Evolutionary conservation across 2,329 filamentous ascomycete genomes (phyloP), one percentile per base, ranked within the genome.

Genomic region (Alternaria dauci): DNA sequence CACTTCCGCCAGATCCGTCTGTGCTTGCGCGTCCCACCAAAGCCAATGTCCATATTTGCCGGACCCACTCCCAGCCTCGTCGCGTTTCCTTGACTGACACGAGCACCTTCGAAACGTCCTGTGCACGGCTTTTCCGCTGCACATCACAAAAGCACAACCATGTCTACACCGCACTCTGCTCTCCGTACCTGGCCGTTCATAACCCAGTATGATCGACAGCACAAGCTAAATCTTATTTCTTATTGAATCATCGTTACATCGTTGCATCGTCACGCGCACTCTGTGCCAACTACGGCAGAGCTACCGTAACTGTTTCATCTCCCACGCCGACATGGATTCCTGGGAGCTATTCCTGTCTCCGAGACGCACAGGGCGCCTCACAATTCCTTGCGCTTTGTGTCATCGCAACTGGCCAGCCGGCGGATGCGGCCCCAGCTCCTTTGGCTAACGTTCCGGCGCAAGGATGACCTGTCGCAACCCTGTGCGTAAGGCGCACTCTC

Each of bases 1-100:
- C 63, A 69, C 71, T 75, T 75, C 74, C 64, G 70, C 66, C 67
- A 74, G 72, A 77, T 76, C 74, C 65, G 75, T 76, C 76, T 68
- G 75, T 78, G 76, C 75, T 60, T 53, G 55, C 59, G 61, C 57
- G 58, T 57, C 53, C 66, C 69, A 71, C 66, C 62, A 65, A 64
- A 55, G 58, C 61, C 62, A 64, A 62, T 63, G 70, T 23, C 46
- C 46, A 48, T 70, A 68, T 67, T 64, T 69, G 62, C 66, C 74
- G 64, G 67, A 65, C 62, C 66, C 73, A 71, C 60, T 59, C 46
- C 55, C 64, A 73, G 73, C 73, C 64, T 71, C 65, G 61, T 61
- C 58, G 62, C 56, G 69, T 71, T 69, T 67, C 66, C 54, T 61
- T 67, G 62, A 63, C 63, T 64, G 53, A 66, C 61, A 60, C 52